Base-by-base conservation (phyloP, 1,284 basidiomycete genomes). In the Tremellales sp. region DNA sequence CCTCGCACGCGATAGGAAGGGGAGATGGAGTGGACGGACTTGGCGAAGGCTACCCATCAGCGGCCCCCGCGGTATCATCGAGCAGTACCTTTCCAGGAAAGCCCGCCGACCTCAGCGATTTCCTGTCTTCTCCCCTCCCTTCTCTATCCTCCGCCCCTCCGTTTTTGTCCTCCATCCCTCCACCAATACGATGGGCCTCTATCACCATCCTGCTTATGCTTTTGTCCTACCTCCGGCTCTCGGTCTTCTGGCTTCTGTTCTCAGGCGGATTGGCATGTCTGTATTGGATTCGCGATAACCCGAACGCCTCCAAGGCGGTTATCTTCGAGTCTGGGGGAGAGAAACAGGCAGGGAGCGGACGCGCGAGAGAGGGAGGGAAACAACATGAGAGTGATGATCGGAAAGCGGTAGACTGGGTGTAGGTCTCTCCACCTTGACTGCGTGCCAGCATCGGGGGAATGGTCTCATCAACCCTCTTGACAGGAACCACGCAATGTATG, bases 401-500 rank as follows among this genome's bases (percentile, higher is more conserved):
- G 16, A 47, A 39, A n/a, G 50, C 57, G n/a, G 55, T 61, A 5
- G 37, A 45, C 4, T 62, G 60, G 60, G 51, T 62, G 58, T 60
- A 37, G 51, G 58, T 55, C 4, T 32, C 22, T 27, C 29, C 13
- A n/a, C 6, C 21, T 28, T 2, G 10, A 5, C 26, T 4, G 12
- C 18, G 19, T 26, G 27, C 25, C 14, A 8, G 33, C 26, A 18
- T n/a, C 28, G 4, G 19, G 10, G 13, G 22, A 39, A 22, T 5
- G 22, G 16, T 26, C 5, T 4, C 4, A 18, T 5, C n/a, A 2
- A 14, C 41, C 22, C 28, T 34, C 24, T n/a, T 13, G 34, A 14
- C 38, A 66, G 66, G 4, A 73, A 73, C 45, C 65, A 72, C 28
- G 63, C 66, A 0, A 52, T 73, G 2, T 60, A 64, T 19, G 63